Conservation (phyloP, 176 grass and related monocot species). For the Bothriochloa decipiens region DNA sequence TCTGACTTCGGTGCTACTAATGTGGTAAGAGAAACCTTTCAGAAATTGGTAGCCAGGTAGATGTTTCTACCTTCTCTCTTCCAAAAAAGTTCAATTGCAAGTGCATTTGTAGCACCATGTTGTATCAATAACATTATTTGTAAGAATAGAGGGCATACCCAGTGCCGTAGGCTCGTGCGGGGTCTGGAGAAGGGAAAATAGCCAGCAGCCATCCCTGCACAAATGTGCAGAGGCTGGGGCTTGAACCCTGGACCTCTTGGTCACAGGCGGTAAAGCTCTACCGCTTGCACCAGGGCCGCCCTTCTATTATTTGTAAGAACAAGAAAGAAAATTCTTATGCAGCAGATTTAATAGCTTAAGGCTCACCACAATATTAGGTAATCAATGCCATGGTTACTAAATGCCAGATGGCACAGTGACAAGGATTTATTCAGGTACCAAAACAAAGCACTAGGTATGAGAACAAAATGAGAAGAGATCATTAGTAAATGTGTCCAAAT, state of each 20-base stretch:
- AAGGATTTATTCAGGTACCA: neutral
- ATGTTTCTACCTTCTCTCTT: neutral
- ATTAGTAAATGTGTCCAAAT: conserved; percentile 2
- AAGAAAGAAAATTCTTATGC: neutral
- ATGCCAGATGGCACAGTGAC: neutral
- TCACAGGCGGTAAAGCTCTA: too few species aligned
- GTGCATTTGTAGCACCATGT: neutral
- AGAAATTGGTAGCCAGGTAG: conserved; percentile 1
- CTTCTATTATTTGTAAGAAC: too few species aligned
- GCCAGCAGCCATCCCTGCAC: too few species aligned
- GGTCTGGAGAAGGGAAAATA: too few species aligned
- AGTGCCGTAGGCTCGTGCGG: too few species aligned
- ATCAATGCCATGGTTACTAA: neutral
- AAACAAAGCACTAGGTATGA: conserved; percentile 7
- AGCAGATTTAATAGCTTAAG: conserved; percentile 20
- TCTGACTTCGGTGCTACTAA: neutral
- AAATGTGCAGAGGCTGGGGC: too few species aligned
- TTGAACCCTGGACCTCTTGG: too few species aligned
- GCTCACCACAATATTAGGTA: conserved; percentile 24
- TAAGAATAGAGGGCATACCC: too few species aligned
- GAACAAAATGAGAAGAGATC: conserved; percentile 1
- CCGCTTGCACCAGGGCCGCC: too few species aligned
- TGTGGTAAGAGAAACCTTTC: neutral
- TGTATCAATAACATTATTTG: neutral
- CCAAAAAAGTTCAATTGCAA: neutral